Percentiles rank a stretch among this genome's conserved stretches.
phyloP scores from a whole-genome alignment of 805 yeast genomes.

The Saccharomycopsis sp. region DNA sequence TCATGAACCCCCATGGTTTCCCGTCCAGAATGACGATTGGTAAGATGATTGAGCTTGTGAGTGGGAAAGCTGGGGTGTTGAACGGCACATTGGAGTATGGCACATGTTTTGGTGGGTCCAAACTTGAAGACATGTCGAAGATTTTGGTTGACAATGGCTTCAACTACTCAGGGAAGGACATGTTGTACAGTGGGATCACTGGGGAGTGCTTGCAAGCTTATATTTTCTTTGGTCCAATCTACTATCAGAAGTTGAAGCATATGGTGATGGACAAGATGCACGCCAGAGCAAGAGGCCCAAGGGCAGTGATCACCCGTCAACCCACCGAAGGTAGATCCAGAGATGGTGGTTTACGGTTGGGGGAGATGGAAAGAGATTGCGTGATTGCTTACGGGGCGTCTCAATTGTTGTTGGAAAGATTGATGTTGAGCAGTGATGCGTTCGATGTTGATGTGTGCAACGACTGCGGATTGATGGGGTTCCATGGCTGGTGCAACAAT shows the following conservation, averaged over 20 bases:
- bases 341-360: conserved; percentile 97
- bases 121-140: conserved; percentile 88
- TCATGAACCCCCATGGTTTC: conserved; percentile 99
- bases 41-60: conserved; percentile 90
- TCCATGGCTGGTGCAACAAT: conserved; percentile 95
- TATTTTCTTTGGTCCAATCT: conserved; percentile 96
- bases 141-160: conserved; percentile 86
- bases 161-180: conserved; percentile 92
- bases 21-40: conserved; percentile 99
- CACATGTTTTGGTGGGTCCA: conserved; percentile 98
- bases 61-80: conserved; percentile 96
- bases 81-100: conserved; percentile 91
- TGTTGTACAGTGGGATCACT: conserved; percentile 94
- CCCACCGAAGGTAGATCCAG: conserved; percentile 98
- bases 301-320: conserved; percentile 95
- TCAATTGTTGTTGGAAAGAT: conserved; percentile 82
- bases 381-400: conserved; percentile 99
- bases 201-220: conserved; percentile 97
- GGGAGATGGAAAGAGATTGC: conserved; percentile 99
- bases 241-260: conserved; percentile 95
- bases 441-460: conserved; percentile 95
- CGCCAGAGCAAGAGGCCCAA: conserved; percentile 98
- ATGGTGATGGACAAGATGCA: conserved; percentile 99
- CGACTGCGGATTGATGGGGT: conserved; percentile 93
- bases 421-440: conserved; percentile 96